phyloP scores from a whole-genome alignment of 2,329 filamentous ascomycete species.

The Zasmidium citrigriseum region DNA sequence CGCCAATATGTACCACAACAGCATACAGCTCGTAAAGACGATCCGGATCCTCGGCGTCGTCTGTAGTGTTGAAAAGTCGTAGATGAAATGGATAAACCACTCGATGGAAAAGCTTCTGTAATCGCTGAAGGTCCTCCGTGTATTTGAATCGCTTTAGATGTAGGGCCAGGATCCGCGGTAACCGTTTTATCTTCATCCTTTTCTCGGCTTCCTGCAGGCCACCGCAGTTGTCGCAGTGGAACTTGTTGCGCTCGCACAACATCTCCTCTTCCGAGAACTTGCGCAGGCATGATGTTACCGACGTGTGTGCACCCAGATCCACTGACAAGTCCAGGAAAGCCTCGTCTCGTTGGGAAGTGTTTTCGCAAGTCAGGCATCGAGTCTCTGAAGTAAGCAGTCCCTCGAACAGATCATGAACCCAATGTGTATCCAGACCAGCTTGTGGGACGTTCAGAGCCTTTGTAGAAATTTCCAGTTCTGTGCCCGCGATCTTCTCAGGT shows the following conservation, averaged over 20 bases:
- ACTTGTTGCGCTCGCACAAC: slow-evolving; percentile 97
- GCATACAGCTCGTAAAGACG: slow-evolving; percentile 95
- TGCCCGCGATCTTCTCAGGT: slow-evolving; percentile 21
- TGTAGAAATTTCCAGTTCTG: slow-evolving; percentile 16
- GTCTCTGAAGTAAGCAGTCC: slow-evolving; percentile 94
- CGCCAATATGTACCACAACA: slow-evolving; percentile 95
- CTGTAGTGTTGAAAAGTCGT: slow-evolving; percentile 94
- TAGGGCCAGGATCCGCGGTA: slow-evolving; percentile 87
- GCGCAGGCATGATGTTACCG: slow-evolving; percentile 89
- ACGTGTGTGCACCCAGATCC: slow-evolving; percentile 91
- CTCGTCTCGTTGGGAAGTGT: slow-evolving; percentile 90
- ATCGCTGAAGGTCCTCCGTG: slow-evolving; percentile 86
- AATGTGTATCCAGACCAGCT: slow-evolving; percentile 53
- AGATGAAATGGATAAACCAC: slow-evolving; percentile 97
- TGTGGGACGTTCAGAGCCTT: slow-evolving; percentile 22
- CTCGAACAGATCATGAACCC: slow-evolving; percentile 98
- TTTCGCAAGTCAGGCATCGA: slow-evolving; percentile 93
- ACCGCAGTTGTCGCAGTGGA: slow-evolving; percentile 96
- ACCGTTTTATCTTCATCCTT: slow-evolving; percentile 96
- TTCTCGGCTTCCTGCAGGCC: slow-evolving; percentile 97
- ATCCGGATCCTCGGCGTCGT: slow-evolving; percentile 91
- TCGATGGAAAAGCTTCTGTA: slow-evolving; percentile 95
- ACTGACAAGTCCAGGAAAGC: slow-evolving; percentile 95
- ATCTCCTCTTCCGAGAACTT: slow-evolving; percentile 99
- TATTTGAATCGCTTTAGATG: slow-evolving; percentile 99